A percentile compares a stretch with the other conserved stretches of the same genome.
These are phyloP conservation scores for Pelargonium fulgidum DNA, from an alignment of 441 rosid species.

Conservation along the genomic window DNA sequence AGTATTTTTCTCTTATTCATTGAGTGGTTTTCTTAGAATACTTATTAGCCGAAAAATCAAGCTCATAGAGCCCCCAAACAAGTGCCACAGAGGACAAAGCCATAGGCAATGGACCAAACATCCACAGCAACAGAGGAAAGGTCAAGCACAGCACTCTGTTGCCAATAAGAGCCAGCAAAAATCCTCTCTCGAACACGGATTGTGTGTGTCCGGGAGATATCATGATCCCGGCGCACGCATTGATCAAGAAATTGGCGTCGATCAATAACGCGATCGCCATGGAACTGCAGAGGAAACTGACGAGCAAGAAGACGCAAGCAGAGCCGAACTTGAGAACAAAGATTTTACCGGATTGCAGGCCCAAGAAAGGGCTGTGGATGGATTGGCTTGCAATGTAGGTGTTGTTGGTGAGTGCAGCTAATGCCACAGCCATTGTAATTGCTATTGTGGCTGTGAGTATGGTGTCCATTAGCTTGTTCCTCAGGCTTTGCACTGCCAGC, in stretches of 20 bases:
- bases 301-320: constrained; percentile 37
- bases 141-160: constrained; percentile 49
- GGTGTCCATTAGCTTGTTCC: constrained; percentile 43
- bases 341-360: constrained; percentile 33
- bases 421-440: constrained; percentile 27
- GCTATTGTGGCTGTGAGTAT: constrained; percentile 36
- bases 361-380: constrained; percentile 28
- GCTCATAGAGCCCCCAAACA: constrained; percentile 51
- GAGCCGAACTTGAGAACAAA: constrained; percentile 43
- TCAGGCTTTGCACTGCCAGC: constrained; percentile 46
- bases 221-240: no score
- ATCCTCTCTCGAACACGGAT: constrained; percentile 50
- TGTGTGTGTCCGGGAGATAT: constrained; percentile 32
- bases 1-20: no score
- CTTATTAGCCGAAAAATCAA: constrained; percentile 38
- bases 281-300: constrained; percentile 64
- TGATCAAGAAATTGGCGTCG: constrained; percentile 59
- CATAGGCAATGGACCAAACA: constrained; percentile 60
- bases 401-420: constrained; percentile 48
- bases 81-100: constrained; percentile 42
- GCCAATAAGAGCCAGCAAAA: constrained; percentile 45
- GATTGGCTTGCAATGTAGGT: constrained; percentile 28
- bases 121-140: constrained; percentile 56
- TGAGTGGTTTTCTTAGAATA: no score
- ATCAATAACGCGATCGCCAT: constrained; percentile 43